phyloP scores from a whole-genome alignment of 805 yeast genomes.

The Kuraishia floccosa region DNA sequence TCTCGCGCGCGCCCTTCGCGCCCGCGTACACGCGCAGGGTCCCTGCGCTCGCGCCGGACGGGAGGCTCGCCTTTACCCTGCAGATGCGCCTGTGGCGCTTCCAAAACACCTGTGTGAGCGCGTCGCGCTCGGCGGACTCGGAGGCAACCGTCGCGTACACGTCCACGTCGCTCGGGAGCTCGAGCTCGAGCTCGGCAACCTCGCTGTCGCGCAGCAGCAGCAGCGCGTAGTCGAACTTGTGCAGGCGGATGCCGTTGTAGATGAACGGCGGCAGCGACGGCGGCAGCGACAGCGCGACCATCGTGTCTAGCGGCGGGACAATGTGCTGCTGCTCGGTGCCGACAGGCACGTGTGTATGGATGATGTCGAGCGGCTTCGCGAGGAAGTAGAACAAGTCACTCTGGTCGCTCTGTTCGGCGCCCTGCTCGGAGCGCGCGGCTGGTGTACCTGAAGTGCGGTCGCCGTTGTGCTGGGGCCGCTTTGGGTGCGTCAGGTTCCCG shows the following conservation, averaged over 20 bases:
- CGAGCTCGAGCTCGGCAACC: slow-evolving; percentile 65
- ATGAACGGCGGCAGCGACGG: slow-evolving; percentile 78
- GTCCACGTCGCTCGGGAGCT: slow-evolving; percentile 63
- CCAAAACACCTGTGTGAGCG: slow-evolving; percentile 77
- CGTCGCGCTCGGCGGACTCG: slow-evolving; percentile 27
- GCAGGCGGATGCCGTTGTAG: slow-evolving; percentile 42
- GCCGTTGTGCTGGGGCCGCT: slow-evolving; percentile 27
- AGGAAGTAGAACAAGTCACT: slow-evolving; percentile 61
- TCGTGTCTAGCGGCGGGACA: slow-evolving; percentile 71
- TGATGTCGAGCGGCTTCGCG: slow-evolving; percentile 60
- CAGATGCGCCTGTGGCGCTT: slow-evolving; percentile 51
- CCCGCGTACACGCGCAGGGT: slow-evolving; percentile 70
- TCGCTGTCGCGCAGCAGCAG: slow-evolving; percentile 68
- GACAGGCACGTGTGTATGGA: slow-evolving; percentile 82
- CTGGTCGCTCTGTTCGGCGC: not conserved
- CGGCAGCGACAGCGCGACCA: slow-evolving; percentile 72
- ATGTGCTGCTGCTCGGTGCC: slow-evolving; percentile 76
- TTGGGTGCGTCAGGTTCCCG: slow-evolving; percentile 48
- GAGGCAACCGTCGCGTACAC: slow-evolving; percentile 49
- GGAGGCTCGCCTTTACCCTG: slow-evolving; percentile 72
- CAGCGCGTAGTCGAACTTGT: slow-evolving; percentile 67
- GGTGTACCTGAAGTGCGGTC: slow-evolving; percentile 3
- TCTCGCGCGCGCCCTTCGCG: slow-evolving; percentile 36
- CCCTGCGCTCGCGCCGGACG: slow-evolving; percentile 59
- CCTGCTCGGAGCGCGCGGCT: not conserved